A percentile compares a stretch with the other conserved stretches of the same genome.
Conservation (phyloP, 2,329 filamentous ascomycete genomes). For the Sporothrix inflata region DNA sequence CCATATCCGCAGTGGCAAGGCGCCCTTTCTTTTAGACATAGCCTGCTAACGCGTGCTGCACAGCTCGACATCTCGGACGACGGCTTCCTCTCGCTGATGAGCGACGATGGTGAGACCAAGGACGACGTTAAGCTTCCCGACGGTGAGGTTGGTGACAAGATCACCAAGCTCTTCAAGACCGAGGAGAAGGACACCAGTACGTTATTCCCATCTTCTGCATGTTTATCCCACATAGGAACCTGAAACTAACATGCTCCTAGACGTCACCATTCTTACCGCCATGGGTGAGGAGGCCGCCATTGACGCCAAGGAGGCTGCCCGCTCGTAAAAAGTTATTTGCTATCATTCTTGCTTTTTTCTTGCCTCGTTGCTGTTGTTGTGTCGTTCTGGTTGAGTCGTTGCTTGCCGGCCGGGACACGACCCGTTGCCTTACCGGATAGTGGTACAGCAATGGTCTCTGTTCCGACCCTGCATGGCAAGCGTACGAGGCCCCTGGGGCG, state of each 20-base stretch:
- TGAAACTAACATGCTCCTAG: slow-evolving; percentile 49
- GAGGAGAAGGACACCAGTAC: slow-evolving; percentile 95
- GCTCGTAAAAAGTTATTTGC: slow-evolving; percentile 40
- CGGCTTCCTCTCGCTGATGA: slow-evolving; percentile 92
- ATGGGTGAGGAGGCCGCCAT: slow-evolving; percentile 95
- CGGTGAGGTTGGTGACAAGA: slow-evolving; percentile 84
- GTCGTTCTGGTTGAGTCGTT: slow-evolving; percentile 29
- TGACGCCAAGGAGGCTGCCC: slow-evolving; percentile 90
- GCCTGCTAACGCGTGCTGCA: background rate
- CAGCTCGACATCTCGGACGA: slow-evolving; percentile 94
- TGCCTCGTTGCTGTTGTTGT: slow-evolving; percentile 29
- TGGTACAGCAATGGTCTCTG: background rate
- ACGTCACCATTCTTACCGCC: slow-evolving; percentile 88
- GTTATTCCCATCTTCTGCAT: slow-evolving; percentile 44
- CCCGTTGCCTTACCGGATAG: background rate
- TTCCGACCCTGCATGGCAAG: slow-evolving; percentile 17
- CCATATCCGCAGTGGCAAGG: background rate
- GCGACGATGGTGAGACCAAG: slow-evolving; percentile 82
- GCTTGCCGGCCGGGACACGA: slow-evolving; percentile 23
- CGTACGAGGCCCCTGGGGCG: slow-evolving; percentile 22
- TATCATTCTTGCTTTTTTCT: slow-evolving; percentile 28
- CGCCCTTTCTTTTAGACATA: background rate
- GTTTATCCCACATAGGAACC: slow-evolving; percentile 34
- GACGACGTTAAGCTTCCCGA: slow-evolving; percentile 95
- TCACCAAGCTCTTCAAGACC: slow-evolving; percentile 72